phyloP scores from a whole-genome alignment of 2,329 filamentous ascomycete genomes.

The Pseudogymnoascus sp. region DNA sequence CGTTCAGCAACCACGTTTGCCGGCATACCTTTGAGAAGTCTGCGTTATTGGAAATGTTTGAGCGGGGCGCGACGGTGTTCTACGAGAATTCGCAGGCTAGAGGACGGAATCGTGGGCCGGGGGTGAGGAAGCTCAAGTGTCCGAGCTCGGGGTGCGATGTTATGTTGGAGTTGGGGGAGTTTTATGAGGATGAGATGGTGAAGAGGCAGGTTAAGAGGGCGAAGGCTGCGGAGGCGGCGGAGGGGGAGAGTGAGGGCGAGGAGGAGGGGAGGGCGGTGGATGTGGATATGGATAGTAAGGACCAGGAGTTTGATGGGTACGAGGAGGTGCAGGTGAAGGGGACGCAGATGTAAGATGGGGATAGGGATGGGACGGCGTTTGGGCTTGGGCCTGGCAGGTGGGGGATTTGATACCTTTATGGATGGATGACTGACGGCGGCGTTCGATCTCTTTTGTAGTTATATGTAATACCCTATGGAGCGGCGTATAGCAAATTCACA shows the following conservation, averaged over 20 bases:
- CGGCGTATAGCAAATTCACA: background rate
- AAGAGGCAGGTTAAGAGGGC: constrained; percentile 50
- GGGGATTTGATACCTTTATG: background rate
- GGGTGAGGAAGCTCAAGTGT: constrained; percentile 41
- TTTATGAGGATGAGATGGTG: constrained; percentile 49
- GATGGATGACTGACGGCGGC: background rate
- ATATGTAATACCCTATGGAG: background rate
- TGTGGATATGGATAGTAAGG: background rate
- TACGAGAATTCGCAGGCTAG: constrained; percentile 2
- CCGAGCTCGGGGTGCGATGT: constrained; percentile 57
- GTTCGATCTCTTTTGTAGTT: background rate
- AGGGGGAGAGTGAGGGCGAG: constrained; percentile 37
- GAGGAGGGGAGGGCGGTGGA: constrained; percentile 18
- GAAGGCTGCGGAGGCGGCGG: constrained; percentile 36
- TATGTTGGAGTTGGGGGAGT: constrained; percentile 44
- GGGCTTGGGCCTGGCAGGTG: background rate
- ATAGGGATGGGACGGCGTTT: background rate
- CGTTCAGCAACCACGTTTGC: constrained; percentile 59
- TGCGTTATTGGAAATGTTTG: constrained; percentile 47
- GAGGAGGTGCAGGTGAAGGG: background rate
- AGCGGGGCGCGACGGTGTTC: constrained; percentile 11
- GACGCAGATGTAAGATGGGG: background rate
- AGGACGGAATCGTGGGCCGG: constrained; percentile 5
- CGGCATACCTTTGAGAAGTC: constrained; percentile 64
- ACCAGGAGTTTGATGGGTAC: background rate